Evolutionary conservation across 2,329 filamentous ascomycete species (phyloP).

Genomic region (Neodidymelliopsis sp.): DNA sequence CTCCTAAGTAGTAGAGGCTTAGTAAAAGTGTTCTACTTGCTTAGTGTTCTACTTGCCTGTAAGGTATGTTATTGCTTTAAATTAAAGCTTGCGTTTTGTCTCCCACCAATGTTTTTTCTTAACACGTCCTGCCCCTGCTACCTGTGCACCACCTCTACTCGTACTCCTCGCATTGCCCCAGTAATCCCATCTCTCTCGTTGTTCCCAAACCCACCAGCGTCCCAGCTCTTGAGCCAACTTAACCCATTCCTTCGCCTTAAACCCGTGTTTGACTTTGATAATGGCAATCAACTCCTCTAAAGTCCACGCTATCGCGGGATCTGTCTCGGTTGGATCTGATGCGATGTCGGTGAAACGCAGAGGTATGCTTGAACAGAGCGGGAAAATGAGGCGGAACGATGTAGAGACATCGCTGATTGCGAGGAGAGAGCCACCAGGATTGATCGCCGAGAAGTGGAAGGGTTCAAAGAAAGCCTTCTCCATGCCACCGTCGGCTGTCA

Average conservation of each 20-base stretch:
- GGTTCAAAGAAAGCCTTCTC: slow-evolving; percentile 22
- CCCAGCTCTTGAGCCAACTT: slow-evolving; percentile 22
- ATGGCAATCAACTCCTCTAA: slow-evolving; percentile 21
- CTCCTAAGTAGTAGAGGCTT: too few relatives aligned
- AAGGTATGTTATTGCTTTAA: too few relatives aligned
- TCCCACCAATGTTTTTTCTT: slow-evolving; percentile 31
- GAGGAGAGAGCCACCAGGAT: slow-evolving; percentile 25
- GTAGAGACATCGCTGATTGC: slow-evolving; percentile 26
- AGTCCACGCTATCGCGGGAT: slow-evolving; percentile 23
- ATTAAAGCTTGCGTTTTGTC: slow-evolving; percentile 10
- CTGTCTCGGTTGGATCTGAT: slow-evolving; percentile 18
- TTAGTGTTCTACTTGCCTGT: too few relatives aligned
- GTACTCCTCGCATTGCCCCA: slow-evolving; percentile 24
- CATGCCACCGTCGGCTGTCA: slow-evolving; percentile 4
- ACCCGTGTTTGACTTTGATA: slow-evolving; percentile 21
- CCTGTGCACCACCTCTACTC: slow-evolving; percentile 19
- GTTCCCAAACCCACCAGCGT: slow-evolving; percentile 29
- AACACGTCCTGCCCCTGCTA: slow-evolving; percentile 20
- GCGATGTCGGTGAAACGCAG: slow-evolving; percentile 23
- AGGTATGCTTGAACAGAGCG: slow-evolving; percentile 24
- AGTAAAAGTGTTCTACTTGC: too few relatives aligned
- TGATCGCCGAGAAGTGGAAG: slow-evolving; percentile 28
- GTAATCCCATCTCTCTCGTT: slow-evolving; percentile 24
- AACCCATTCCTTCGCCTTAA: slow-evolving; percentile 20
- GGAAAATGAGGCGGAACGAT: slow-evolving; percentile 20